These are phyloP conservation scores for Yamadazyma sp. DNA, from an alignment of 805 yeast species.

Conservation along the genomic window DNA sequence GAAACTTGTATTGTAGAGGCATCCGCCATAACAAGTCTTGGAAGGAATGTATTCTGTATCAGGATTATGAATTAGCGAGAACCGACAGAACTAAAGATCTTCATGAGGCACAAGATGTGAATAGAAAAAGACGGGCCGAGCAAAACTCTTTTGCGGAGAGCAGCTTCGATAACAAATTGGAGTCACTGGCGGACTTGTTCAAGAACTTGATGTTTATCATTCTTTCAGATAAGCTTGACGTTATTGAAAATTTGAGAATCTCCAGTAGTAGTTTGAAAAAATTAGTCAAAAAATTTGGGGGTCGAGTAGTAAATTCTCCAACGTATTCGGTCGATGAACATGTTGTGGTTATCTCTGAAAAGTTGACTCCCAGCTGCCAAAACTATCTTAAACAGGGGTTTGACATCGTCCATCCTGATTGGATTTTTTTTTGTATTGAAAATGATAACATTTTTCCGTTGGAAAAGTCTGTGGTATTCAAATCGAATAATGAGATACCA, in stretches of 20 bases:
- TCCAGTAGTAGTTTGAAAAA: conserved; percentile 34
- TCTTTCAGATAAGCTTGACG: conserved; percentile 48
- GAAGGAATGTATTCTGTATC: conserved; percentile 52
- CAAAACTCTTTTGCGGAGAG: conserved; percentile 13
- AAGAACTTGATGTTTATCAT: conserved; percentile 48
- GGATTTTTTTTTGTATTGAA: conserved; percentile 69
- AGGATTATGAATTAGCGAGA: conserved; percentile 49
- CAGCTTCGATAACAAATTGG: conserved; percentile 1
- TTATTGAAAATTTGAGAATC: conserved; percentile 25
- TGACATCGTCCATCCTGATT: conserved; percentile 63
- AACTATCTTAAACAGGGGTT: conserved; percentile 40
- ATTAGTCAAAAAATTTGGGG: conserved; percentile 51
- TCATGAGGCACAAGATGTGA: conserved; percentile 29
- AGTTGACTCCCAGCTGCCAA: conserved; percentile 26
- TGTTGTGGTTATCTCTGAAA: conserved; percentile 26
- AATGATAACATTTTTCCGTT: conserved; percentile 43
- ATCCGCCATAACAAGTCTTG: conserved; percentile 70
- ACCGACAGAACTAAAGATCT: conserved; percentile 23
- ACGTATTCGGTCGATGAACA: conserved; percentile 9
- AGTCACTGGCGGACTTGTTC: conserved; percentile 37
- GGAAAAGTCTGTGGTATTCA: conserved; percentile 56
- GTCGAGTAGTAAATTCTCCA: conserved; percentile 29
- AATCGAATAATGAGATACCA: conserved; percentile 31
- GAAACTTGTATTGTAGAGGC: conserved; percentile 70
- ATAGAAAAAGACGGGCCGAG: conserved; percentile 24